phyloP scores from a whole-genome alignment of 768 basidiomycete genomes.

The Russula sp. region DNA sequence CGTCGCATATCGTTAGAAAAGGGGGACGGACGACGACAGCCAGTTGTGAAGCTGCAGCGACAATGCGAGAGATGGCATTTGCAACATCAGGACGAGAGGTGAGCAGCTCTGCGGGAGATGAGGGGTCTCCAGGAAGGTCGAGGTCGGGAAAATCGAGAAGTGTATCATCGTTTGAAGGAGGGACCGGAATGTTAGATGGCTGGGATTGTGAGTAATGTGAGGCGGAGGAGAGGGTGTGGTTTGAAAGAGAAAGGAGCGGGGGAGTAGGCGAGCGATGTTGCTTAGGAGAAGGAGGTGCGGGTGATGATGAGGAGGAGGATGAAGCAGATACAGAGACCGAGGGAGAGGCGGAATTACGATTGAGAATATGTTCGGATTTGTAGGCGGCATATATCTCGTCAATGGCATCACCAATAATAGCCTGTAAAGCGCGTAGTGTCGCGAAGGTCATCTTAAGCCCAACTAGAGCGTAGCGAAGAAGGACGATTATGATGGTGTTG shows the following conservation, averaged over 20 bases:
- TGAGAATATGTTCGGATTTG: not conserved
- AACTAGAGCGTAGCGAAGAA: not conserved
- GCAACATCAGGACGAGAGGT: conserved; percentile 55
- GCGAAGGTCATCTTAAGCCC: conserved; percentile 21
- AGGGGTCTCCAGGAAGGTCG: conserved; percentile 27
- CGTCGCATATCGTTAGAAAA: conserved; percentile 69
- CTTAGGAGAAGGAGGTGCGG: conserved; percentile 2
- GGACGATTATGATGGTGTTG: not conserved
- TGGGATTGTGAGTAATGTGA: conserved; percentile 20
- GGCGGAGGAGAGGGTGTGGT: conserved; percentile 17
- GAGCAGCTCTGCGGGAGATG: conserved; percentile 47
- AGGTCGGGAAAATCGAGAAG: conserved; percentile 29
- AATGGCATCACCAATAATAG: conserved; percentile 23
- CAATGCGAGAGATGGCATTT: conserved; percentile 55
- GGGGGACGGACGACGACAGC: conserved; percentile 58
- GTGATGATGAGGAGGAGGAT: conserved; percentile 3
- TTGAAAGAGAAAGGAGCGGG: conserved; percentile 18
- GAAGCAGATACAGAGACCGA: not conserved
- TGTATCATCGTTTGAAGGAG: conserved; percentile 4
- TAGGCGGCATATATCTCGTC: conserved; percentile 24
- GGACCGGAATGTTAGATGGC: conserved; percentile 2
- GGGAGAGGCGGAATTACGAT: not conserved
- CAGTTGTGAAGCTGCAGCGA: conserved; percentile 66
- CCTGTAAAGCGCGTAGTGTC: conserved; percentile 23
- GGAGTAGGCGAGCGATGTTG: conserved; percentile 22